Evolutionary conservation across 2,329 filamentous ascomycete species (phyloP), one percentile per base, ranked within the genome.

Genomic region (Microdochium bolleyi): DNA sequence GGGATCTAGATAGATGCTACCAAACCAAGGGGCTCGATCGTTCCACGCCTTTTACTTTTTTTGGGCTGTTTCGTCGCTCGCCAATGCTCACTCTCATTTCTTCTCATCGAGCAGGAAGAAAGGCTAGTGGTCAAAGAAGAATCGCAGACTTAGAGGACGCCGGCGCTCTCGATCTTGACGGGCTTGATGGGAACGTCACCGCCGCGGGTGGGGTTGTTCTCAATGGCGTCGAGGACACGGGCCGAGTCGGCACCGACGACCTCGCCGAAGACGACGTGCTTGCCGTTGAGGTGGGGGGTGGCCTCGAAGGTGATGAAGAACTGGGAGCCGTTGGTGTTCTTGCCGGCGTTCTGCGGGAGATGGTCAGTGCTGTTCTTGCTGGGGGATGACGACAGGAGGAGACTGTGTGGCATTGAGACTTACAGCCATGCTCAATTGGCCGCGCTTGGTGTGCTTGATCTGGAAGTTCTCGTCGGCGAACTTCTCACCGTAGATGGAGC

Each of bases 391-490:
- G 14, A 38, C 46, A n/a, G n/a, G 21, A 19, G 46, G 34, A 13
- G 27, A 44, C 41, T 24, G 21, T 21, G 9, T 49, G 53, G 52
- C 24, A 19, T 41, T 46, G 38, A 50, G 41, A 49, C 14, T 4
- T 49, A 72, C 82, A 64, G 94, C 94, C 94, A 99, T 99, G 67
- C 89, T 95, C 56, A 99, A 79, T 59, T 97, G 76, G 76, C 96
- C 96, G 1, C 94, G 92, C 63, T 86, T 88, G 63, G 95, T 89
- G 68, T 99, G 94, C 79, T 95, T 92, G 67, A 87, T 75, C 51
- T 89, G 80, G 66, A 99, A 97, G 71, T 95, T 95, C 80, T 99
- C 92, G 64, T 99, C 92, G 63, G 89, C 88, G 64, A 99, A 99
- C 75, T 96, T 97, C 70, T 88, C 88, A 65, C 92, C 92, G 67